phyloP scores from a whole-genome alignment of 495 filamentous ascomycete genomes.

The Hypoxylon intermedium region DNA sequence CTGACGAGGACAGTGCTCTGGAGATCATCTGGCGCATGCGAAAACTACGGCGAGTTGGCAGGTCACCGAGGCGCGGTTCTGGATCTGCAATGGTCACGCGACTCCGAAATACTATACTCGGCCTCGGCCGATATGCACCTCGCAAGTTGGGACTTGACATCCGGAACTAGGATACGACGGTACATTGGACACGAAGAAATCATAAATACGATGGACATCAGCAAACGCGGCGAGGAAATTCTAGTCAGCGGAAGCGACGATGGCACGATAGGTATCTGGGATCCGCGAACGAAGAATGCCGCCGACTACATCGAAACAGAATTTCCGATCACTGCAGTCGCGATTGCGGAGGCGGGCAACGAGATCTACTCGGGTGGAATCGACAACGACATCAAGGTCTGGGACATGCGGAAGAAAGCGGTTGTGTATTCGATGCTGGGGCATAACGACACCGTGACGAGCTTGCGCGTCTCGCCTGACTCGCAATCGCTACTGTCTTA shows the following conservation, averaged over 20 bases:
- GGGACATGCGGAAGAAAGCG: constrained; percentile 91
- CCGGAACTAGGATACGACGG: constrained; percentile 83
- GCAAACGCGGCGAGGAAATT: constrained; percentile 85
- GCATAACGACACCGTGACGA: constrained; percentile 91
- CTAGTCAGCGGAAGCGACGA: constrained; percentile 91
- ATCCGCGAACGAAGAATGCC: constrained; percentile 89
- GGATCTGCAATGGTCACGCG: constrained; percentile 95
- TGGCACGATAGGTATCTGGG: constrained; percentile 94
- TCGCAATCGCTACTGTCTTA: constrained; percentile 89
- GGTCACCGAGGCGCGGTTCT: constrained; percentile 91
- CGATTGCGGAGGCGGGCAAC: constrained; percentile 89
- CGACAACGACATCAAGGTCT: constrained; percentile 96
- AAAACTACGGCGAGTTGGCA: constrained; percentile 86
- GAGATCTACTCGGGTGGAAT: constrained; percentile 96
- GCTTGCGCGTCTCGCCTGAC: constrained; percentile 87
- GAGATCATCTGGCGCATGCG: constrained; percentile 88
- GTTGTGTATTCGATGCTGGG: constrained; percentile 87
- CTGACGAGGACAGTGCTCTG: constrained; percentile 72
- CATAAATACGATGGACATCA: constrained; percentile 87
- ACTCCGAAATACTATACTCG: constrained; percentile 88
- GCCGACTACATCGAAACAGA: constrained; percentile 88
- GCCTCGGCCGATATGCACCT: constrained; percentile 91
- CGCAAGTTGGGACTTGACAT: constrained; percentile 93
- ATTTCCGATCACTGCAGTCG: constrained; percentile 90
- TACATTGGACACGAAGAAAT: constrained; percentile 94